Percentiles rank a stretch among this genome's conserved stretches.
phyloP scores from a whole-genome alignment of 1,284 basidiomycete genomes.

The Rhizoctonia solani region DNA sequence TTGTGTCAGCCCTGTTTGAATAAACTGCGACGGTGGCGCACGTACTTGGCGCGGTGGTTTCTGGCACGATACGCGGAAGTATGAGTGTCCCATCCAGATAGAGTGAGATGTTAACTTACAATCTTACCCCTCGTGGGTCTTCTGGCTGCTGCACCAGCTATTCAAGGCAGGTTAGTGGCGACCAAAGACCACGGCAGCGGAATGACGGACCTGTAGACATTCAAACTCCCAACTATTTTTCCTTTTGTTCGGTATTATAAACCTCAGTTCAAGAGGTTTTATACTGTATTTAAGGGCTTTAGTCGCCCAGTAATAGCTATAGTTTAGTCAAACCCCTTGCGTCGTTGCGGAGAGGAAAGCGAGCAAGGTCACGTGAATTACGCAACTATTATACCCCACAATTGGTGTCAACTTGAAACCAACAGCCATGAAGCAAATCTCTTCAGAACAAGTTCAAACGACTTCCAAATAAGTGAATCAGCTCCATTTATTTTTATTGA shows the following conservation, averaged over 20 bases:
- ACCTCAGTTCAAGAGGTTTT: background rate
- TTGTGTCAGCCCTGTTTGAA: conserved; percentile 18
- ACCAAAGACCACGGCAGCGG: background rate
- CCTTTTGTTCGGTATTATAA: background rate
- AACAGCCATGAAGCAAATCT: no score
- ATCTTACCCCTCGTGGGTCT: conserved; percentile 50
- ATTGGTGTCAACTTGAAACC: no score
- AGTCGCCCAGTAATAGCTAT: no score
- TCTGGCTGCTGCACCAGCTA: conserved; percentile 1
- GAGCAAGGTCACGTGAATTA: conserved; percentile 1
- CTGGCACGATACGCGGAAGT: conserved; percentile 43
- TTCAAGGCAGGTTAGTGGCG: background rate
- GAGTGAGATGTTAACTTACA: conserved; percentile 45
- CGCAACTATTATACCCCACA: no score
- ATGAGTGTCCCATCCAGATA: conserved; percentile 16
- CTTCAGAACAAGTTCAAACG: no score
- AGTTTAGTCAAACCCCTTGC: no score
- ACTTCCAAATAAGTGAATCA: no score
- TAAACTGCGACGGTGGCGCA: background rate
- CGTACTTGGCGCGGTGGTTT: conserved; percentile 61
- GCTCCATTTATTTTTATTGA: no score
- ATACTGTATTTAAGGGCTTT: no score
- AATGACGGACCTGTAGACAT: conserved; percentile 17
- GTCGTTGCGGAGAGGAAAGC: conserved; percentile 3
- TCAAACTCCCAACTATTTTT: background rate